Evolutionary conservation across 208 protist species (phyloP), one percentile per base, ranked within the genome.

Genomic region (Wallacemonas sp.): DNA sequence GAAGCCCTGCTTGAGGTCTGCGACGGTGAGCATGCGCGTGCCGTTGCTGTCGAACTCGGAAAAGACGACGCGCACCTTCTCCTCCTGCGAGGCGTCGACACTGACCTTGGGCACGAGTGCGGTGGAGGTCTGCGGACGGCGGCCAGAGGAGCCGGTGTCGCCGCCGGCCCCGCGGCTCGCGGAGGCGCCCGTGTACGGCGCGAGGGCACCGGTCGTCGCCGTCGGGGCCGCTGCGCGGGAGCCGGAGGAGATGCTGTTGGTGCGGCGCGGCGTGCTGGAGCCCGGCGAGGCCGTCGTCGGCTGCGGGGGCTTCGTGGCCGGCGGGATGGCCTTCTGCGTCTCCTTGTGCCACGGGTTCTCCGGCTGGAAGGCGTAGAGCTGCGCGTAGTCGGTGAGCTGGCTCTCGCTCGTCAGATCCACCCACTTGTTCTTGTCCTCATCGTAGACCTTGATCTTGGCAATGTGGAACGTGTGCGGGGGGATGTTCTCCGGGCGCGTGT

Each of bases 301-400:
- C 21, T 46, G 68, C 16, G 88, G 89, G 16, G 92, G 89, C 70
- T 90, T 90, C 32, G 78, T 70, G 14, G 92, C 86, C 1, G 83
- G 71, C 5, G 92, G 92, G 67, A 97, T 97, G 21, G 88, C 78
- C 68, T 94, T 94, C 68, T 85, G 81, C 26, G 84, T 89, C 61
- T 97, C 89, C 82, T 94, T 97, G 80, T 97, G 92, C 89, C 89
- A 97, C 32, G 77, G 76, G 71, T 94, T 97, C 54, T 91, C 85
- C 19, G 85, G 81, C 62, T 97, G 92, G 74, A 94, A 97, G 65
- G 86, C 89, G 64, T 97, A 95, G 33, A 97, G 68, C 77, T 97
- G 92, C 65, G 83, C 89, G 62, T 90, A 93, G 70, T 92, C 80
- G 9, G 76, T 27, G 32, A 97, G 76, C 76, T 95, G 89, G 12